phyloP scores from a whole-genome alignment of 805 yeast genomes.

The Ascoidea asiatica region DNA sequence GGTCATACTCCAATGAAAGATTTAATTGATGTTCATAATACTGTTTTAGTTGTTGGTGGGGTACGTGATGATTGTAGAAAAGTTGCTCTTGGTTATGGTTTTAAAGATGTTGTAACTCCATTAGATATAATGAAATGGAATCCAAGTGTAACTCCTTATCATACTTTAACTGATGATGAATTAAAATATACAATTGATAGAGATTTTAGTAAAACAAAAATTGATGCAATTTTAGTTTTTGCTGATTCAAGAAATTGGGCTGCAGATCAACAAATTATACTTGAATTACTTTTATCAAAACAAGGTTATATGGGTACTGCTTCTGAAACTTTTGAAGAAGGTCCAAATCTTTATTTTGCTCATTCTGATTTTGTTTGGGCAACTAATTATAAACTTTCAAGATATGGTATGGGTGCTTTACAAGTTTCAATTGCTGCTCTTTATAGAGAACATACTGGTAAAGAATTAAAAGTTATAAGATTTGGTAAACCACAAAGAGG shows the following conservation, averaged over 20 bases:
- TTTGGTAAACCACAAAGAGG: constrained; percentile 88
- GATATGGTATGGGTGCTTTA: constrained; percentile 93
- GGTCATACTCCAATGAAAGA: constrained; percentile 93
- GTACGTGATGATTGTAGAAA: constrained; percentile 72
- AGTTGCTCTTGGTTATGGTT: constrained; percentile 77
- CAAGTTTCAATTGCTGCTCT: constrained; percentile 81
- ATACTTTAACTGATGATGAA: constrained; percentile 65
- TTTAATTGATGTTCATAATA: constrained; percentile 49
- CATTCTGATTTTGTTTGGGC: constrained; percentile 93
- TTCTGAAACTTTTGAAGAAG: constrained; percentile 56
- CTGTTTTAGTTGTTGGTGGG: constrained; percentile 82
- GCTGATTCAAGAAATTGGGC: constrained; percentile 93
- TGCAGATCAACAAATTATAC: constrained; percentile 79
- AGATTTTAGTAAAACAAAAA: constrained; percentile 53
- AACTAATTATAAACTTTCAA: constrained; percentile 63
- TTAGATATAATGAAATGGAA: constrained; percentile 76
- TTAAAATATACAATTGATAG: constrained; percentile 33
- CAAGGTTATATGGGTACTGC: constrained; percentile 79
- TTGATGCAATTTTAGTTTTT: constrained; percentile 78
- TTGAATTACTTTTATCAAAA: constrained; percentile 65
- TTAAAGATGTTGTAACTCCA: constrained; percentile 70
- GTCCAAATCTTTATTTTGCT: constrained; percentile 76
- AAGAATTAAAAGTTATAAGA: constrained; percentile 63
- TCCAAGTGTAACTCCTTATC: constrained; percentile 78
- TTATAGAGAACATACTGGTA: constrained; percentile 75